Evolutionary conservation across 805 yeast genomes (phyloP).

Genomic region (Cyberlindnera misumaiensis): DNA sequence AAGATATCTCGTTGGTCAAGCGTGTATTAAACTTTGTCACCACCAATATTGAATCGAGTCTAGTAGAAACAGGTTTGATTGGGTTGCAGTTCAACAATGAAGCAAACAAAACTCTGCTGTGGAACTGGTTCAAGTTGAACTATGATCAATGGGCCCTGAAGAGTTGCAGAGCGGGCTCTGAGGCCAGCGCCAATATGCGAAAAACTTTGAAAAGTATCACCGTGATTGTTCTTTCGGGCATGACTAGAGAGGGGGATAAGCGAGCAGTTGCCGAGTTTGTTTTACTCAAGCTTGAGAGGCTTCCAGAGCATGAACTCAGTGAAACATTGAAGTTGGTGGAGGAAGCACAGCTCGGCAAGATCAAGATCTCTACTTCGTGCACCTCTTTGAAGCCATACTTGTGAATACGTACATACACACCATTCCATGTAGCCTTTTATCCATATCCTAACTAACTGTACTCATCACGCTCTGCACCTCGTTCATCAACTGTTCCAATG

Average conservation of each 20-base stretch:
- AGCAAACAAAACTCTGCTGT: conserved; percentile 30
- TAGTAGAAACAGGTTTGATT: conserved; percentile 51
- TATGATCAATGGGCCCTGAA: conserved; percentile 47
- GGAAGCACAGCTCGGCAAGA: conserved; percentile 10
- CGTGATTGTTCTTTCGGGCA: conserved; percentile 28
- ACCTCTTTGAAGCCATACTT: conserved; percentile 4
- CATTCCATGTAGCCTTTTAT: not conserved
- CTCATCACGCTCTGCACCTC: conserved; percentile 16
- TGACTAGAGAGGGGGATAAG: conserved; percentile 25
- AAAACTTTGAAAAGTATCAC: conserved; percentile 36
- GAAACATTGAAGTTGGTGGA: conserved; percentile 14
- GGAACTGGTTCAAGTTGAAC: conserved; percentile 52
- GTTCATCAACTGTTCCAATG: conserved; percentile 17
- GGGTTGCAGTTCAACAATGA: conserved; percentile 41
- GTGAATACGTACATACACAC: not conserved
- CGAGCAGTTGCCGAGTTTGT: conserved; percentile 26
- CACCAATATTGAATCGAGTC: conserved; percentile 47
- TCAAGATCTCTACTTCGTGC: conserved; percentile 10
- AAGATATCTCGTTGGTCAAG: conserved; percentile 37
- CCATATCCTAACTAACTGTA: not conserved
- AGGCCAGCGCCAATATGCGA: conserved; percentile 39
- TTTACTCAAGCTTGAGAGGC: conserved; percentile 22
- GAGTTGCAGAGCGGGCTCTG: conserved; percentile 38
- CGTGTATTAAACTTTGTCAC: conserved; percentile 52
- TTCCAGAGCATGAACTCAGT: conserved; percentile 34